Base-by-base conservation (phyloP, 257 asterid species). In the Solanum pinnatisectum region DNA sequence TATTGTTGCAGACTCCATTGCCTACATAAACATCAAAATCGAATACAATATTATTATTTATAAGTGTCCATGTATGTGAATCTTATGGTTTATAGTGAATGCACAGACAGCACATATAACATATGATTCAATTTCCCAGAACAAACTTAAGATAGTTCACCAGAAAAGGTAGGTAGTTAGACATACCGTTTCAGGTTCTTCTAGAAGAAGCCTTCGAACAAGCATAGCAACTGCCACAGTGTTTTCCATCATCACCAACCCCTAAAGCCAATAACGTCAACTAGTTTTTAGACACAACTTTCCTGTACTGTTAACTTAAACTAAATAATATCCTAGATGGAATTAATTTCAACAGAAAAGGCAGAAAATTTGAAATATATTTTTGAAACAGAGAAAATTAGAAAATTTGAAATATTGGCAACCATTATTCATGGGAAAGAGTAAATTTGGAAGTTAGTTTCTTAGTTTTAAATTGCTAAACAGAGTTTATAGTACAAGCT, bases 121-220 rank as follows among this genome's bases (percentile, higher is more conserved):
- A 46, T 46, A 81, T 16, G 23, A 30, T 81, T 81, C 27, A 22
- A 81, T 81, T 46, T 30, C 67, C 42, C 42, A 81, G 68, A 81
- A 81, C 42, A 81, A 81, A 81, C 27, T 15, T 81, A 46, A 46
- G 32, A 5, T 46, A 81, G 37, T 81, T 81, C 85, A 81, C 85
- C 40, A 81, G 42, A 81, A 81, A 46, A 81, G 68, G 68, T 46
- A 81, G 25, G 40, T 81, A 81, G 10, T 11, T 33, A 76, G 65
- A 86, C 71, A 84, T 94, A 97, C 99, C 98, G 88, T 85, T 91
- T 93, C 98, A 87, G 98, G 98, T 93, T 97, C 99, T 91, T 97
- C 99, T 23, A 93, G 96, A 88, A 97, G 98, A 88, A 97, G 97
- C 92, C 99, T 96, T 89, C 98, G 95, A 88, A 92, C 88, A 89